Conservation (phyloP, 202 grass and related monocot species). For the Schoenoplectus tabernaemontani region DNA sequence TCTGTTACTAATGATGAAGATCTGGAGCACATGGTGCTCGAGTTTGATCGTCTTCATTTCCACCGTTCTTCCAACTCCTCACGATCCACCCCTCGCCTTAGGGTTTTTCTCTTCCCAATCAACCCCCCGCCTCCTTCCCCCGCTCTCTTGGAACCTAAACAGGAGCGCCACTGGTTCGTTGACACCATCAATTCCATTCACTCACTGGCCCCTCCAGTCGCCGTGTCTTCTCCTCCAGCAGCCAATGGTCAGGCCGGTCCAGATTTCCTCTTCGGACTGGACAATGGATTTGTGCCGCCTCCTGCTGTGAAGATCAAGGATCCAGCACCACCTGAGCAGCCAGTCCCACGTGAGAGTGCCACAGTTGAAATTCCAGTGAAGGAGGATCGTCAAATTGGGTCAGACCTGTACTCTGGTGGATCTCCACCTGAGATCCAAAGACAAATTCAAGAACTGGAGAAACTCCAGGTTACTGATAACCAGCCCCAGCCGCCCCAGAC, state of each 20-base stretch:
- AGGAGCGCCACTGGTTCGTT: slow-evolving; percentile 64
- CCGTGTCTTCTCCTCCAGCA: neutral
- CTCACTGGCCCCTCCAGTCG: slow-evolving; percentile 11
- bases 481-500: slow-evolving; percentile 14
- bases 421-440: slow-evolving; percentile 46
- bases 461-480: slow-evolving; percentile 52
- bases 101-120: slow-evolving; percentile 90
- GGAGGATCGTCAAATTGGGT: slow-evolving; percentile 42
- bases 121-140: slow-evolving; percentile 34
- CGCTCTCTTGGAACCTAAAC: slow-evolving; percentile 41
- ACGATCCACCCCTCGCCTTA: slow-evolving; percentile 40
- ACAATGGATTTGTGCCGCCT: slow-evolving; percentile 63
- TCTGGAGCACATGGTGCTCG: slow-evolving; percentile 75
- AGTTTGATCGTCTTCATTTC: slow-evolving; percentile 80
- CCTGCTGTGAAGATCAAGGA: slow-evolving; percentile 75
- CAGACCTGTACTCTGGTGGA: slow-evolving; percentile 32
- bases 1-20: slow-evolving; percentile 97
- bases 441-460: slow-evolving; percentile 72
- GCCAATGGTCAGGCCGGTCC: slow-evolving; percentile 18
- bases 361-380: slow-evolving; percentile 50
- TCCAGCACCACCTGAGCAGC: slow-evolving; percentile 27
- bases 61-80: slow-evolving; percentile 37
- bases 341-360: slow-evolving; percentile 28
- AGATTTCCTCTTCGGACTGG: slow-evolving; percentile 75
- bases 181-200: slow-evolving; percentile 52